phyloP scores from a whole-genome alignment of 345 rosid species.

The Theobroma cacao region DNA sequence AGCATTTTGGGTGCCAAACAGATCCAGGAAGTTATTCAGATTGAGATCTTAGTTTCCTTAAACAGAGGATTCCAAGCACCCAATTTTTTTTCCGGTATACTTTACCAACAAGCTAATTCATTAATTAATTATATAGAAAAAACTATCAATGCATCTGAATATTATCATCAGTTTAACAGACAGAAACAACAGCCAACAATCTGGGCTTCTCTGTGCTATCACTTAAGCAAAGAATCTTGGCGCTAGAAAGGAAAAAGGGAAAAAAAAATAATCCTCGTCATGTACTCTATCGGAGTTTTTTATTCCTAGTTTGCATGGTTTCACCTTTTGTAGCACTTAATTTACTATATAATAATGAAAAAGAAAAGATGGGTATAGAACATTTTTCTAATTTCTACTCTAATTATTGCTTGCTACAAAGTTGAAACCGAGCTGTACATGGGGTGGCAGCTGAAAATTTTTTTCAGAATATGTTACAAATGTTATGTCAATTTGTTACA shows the following conservation, averaged over 20 bases:
- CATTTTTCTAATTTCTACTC: background rate
- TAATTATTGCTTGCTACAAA: background rate
- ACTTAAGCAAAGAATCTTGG: constrained; percentile 21
- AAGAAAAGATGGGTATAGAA: background rate
- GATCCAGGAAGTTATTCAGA: background rate
- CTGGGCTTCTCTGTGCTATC: background rate
- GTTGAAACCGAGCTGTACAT: background rate
- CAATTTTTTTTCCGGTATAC: background rate
- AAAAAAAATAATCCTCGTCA: background rate
- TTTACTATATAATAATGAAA: background rate
- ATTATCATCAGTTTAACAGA: background rate
- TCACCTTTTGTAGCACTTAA: background rate
- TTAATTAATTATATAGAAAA: background rate
- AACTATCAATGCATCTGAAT: background rate
- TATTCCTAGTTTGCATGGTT: background rate
- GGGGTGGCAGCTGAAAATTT: no score
- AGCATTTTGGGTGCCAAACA: background rate
- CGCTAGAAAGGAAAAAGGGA: background rate
- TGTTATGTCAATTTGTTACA: background rate
- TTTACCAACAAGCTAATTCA: background rate
- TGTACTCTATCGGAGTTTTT: background rate
- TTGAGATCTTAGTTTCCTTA: constrained; percentile 17
- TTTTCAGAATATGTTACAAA: background rate
- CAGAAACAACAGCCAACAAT: constrained; percentile 2
- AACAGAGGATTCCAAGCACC: constrained; percentile 5